A percentile compares a stretch with the other conserved stretches of the same genome.
Conservation (phyloP, 495 filamentous ascomycete genomes). For the Penicillium robsamsonii region DNA sequence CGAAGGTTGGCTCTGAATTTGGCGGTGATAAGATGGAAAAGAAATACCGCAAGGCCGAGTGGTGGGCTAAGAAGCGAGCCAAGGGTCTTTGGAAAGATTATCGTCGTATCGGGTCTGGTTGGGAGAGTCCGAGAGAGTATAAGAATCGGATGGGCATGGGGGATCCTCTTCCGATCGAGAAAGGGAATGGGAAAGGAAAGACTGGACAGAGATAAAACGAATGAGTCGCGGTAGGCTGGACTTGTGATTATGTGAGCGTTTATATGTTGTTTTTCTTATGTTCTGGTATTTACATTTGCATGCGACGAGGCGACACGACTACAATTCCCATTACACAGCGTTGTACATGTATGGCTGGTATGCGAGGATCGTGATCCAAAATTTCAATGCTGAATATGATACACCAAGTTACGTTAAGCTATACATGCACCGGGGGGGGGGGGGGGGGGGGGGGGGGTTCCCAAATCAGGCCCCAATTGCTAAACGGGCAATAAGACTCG, state of each 20-base stretch:
- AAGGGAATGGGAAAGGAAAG: constrained; percentile 22
- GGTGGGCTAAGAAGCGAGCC: constrained; percentile 61
- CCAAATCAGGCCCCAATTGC: constrained; percentile 4
- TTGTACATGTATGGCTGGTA: constrained; percentile 3
- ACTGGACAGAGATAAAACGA: constrained; percentile 35
- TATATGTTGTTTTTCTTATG: neutral
- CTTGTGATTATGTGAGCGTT: constrained; percentile 1
- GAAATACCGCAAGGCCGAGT: constrained; percentile 70
- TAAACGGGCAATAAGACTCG: constrained; percentile 18
- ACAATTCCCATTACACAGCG: neutral
- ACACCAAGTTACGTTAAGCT: constrained; percentile 19
- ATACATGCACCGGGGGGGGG: constrained; percentile 11
- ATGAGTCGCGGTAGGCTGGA: neutral
- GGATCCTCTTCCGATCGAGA: constrained; percentile 22
- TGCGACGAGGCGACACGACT: constrained; percentile 15
- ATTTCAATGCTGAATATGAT: constrained; percentile 16
- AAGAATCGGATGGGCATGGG: constrained; percentile 62
- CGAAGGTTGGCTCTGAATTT: constrained; percentile 83
- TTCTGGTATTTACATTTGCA: constrained; percentile 13
- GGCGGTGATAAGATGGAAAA: constrained; percentile 61
- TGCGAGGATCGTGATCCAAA: neutral
- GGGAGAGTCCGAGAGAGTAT: constrained; percentile 81
- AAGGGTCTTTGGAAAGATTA: constrained; percentile 78
- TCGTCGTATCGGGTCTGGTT: constrained; percentile 29
- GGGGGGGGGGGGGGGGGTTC: neutral